phyloP scores from a whole-genome alignment of 805 yeast species.

The Kazachstania africana region DNA sequence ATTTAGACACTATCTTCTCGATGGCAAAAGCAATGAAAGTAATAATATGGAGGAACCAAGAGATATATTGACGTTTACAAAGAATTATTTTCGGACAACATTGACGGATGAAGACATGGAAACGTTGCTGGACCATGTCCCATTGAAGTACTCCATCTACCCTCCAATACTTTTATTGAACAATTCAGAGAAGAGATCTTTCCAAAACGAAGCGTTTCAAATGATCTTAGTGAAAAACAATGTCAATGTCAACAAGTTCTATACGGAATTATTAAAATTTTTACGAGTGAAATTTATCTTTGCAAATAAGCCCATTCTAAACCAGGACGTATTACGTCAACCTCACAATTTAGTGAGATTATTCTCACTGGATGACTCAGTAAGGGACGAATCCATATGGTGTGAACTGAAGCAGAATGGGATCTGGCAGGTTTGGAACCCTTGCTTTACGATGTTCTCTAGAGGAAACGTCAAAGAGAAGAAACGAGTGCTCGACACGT shows the following conservation, averaged over 20 bases:
- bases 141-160: conserved; percentile 45
- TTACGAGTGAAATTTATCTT: conserved; percentile 6
- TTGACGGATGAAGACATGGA: conserved; percentile 3
- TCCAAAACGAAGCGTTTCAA: conserved; percentile 31
- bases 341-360: conserved; percentile 53
- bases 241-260: conserved; percentile 6
- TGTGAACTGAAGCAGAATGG: conserved; percentile 62
- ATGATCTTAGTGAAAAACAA: conserved; percentile 1
- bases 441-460: conserved; percentile 75
- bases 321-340: conserved; percentile 44
- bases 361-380: conserved; percentile 10
- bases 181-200: conserved; percentile 31
- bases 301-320: conserved; percentile 49
- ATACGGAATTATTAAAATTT: conserved; percentile 11
- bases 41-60: conserved; percentile 1
- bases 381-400: conserved; percentile 42
- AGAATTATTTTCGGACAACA: conserved; percentile 2
- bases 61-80: not conserved
- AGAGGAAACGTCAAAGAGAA: conserved; percentile 81
- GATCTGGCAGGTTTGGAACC: conserved; percentile 73
- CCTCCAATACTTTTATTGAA: conserved; percentile 56
- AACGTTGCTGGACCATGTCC: conserved; percentile 9
- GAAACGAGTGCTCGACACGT: conserved; percentile 42
- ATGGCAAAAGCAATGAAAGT: conserved; percentile 1
- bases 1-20: conserved; percentile 5